Evolutionary conservation across 2,329 filamentous ascomycete species (phyloP).

Genomic region (Fusarium nisikadoi): DNA sequence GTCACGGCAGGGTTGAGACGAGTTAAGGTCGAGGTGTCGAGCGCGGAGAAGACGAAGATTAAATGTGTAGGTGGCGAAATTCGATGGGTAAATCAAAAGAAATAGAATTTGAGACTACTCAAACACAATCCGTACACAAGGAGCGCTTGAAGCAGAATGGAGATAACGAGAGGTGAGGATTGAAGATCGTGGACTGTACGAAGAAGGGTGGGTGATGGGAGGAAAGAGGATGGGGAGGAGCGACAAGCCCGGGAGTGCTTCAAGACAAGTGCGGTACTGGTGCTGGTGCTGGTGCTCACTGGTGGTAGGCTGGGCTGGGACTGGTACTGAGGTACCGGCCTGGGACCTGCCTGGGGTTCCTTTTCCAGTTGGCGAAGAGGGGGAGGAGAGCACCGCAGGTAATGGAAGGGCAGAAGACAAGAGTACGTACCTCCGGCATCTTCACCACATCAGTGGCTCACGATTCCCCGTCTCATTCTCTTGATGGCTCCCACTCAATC

Average conservation of each 20-base stretch:
- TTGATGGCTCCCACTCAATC: constrained; percentile 32
- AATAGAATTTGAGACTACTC: constrained; percentile 41
- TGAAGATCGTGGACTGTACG: constrained; percentile 49
- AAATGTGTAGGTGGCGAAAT: constrained; percentile 19
- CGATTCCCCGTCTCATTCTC: constrained; percentile 16
- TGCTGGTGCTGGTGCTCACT: constrained; percentile 9
- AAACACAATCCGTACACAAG: constrained; percentile 38
- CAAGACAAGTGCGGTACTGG: constrained; percentile 46
- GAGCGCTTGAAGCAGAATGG: constrained; percentile 35
- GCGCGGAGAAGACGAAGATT: constrained; percentile 38
- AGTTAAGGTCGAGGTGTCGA: constrained; percentile 40
- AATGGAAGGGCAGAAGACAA: constrained; percentile 8
- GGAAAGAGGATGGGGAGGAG: constrained; percentile 52
- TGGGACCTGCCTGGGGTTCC: constrained; percentile 42
- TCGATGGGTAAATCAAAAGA: constrained; percentile 10
- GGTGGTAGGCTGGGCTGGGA: constrained; percentile 9
- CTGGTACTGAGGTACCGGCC: constrained; percentile 39
- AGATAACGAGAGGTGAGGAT: constrained; percentile 35
- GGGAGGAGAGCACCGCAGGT: constrained; percentile 18
- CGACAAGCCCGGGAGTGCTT: constrained; percentile 50
- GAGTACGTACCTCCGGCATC: constrained; percentile 46
- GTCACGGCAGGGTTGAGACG: constrained; percentile 43
- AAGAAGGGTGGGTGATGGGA: constrained; percentile 49
- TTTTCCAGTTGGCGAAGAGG: constrained; percentile 43
- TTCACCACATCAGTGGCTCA: constrained; percentile 37